These are phyloP conservation scores for Zygotorulaspora florentina DNA, from an alignment of 805 yeast genomes.

Conservation along the genomic window DNA sequence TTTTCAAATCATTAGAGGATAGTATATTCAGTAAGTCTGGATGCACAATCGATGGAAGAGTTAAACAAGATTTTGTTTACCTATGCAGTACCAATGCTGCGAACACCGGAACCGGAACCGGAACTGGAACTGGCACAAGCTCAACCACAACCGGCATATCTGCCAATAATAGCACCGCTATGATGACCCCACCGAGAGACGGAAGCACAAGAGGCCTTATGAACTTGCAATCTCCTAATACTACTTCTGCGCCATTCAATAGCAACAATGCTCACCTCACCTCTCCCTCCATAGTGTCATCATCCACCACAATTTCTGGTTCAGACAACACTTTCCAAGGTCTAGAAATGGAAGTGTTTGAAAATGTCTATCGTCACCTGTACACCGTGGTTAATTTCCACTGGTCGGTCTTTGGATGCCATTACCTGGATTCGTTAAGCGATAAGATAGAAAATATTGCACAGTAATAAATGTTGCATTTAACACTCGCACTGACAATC, in stretches of 20 bases:
- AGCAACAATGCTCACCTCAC: neutral
- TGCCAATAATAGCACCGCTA: constrained; percentile 4
- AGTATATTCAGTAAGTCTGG: constrained; percentile 35
- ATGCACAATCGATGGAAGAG: constrained; percentile 32
- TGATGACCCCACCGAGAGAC: constrained; percentile 10
- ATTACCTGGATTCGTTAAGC: constrained; percentile 47
- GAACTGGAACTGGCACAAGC: constrained; percentile 1
- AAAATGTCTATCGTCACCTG: constrained; percentile 53
- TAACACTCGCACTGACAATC: no score
- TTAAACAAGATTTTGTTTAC: constrained; percentile 33
- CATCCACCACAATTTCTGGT: constrained; percentile 2
- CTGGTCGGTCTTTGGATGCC: constrained; percentile 76
- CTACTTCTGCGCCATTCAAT: neutral
- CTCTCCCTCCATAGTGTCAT: constrained; percentile 1
- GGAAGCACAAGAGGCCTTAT: constrained; percentile 2
- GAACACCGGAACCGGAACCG: constrained; percentile 4
- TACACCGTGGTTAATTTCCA: constrained; percentile 70
- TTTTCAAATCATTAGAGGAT: constrained; percentile 47
- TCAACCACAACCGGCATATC: constrained; percentile 5
- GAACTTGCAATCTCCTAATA: constrained; percentile 1
- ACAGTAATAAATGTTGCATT: neutral
- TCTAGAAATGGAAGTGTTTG: constrained; percentile 47
- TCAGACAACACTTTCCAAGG: constrained; percentile 13
- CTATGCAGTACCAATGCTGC: constrained; percentile 22
- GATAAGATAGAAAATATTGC: constrained; percentile 18